A percentile compares a stretch with the other conserved stretches of the same genome.
These are phyloP conservation scores for Pythium apleroticum DNA, from an alignment of 352 stramenopile genomes.

Conservation along the genomic window DNA sequence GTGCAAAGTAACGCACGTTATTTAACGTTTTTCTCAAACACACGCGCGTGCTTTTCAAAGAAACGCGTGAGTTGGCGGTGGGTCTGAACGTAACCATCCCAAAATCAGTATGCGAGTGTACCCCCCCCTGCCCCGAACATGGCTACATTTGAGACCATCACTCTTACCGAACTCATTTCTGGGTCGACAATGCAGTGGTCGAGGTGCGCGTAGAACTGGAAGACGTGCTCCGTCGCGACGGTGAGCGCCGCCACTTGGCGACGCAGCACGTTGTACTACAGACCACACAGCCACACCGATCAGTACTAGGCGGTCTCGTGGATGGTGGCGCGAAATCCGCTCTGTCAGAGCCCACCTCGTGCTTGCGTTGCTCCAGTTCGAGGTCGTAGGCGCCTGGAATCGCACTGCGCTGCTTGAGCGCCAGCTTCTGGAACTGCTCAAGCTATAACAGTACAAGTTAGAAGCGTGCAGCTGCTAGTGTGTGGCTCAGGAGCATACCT, in stretches of 20 bases:
- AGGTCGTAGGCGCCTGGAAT: conserved; percentile 24
- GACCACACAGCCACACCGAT: background rate
- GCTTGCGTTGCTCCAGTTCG: conserved; percentile 27
- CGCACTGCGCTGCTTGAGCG: conserved; percentile 22
- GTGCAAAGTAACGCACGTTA: conserved; percentile 9
- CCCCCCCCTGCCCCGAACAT: background rate
- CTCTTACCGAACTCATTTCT: conserved; percentile 37
- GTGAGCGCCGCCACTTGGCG: conserved; percentile 37
- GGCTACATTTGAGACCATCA: conserved; percentile 12
- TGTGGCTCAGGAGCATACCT: conserved; percentile 4
- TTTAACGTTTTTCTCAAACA: conserved; percentile 35
- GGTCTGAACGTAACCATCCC: conserved; percentile 6
- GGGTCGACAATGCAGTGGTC: conserved; percentile 43
- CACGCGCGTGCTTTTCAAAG: conserved; percentile 31
- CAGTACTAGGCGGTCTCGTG: background rate
- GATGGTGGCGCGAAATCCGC: background rate
- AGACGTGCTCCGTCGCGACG: conserved; percentile 44
- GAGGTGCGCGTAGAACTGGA: conserved; percentile 47
- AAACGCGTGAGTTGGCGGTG: conserved; percentile 29
- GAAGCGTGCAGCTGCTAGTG: background rate
- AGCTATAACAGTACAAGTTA: background rate
- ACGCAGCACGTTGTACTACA: conserved; percentile 35
- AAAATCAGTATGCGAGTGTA: background rate
- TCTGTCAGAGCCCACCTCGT: conserved; percentile 14
- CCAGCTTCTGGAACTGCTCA: conserved; percentile 27